phyloP scores from a whole-genome alignment of 345 rosid genomes.

The Triadica sebifera region DNA sequence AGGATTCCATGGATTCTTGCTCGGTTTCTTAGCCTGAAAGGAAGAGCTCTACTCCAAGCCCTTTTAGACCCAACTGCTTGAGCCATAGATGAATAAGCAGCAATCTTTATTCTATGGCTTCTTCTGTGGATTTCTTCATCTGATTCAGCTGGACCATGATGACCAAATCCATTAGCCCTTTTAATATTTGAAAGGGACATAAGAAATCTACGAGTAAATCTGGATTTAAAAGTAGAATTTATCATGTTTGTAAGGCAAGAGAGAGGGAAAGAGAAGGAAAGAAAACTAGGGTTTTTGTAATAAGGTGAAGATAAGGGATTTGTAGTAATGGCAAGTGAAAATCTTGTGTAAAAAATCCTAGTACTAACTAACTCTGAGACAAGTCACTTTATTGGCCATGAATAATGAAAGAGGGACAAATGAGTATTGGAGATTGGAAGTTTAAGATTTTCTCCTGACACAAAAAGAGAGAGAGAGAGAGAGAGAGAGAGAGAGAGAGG shows the following conservation, averaged over 20 bases:
- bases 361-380: slow-evolving; percentile 23
- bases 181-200: slow-evolving; percentile 19
- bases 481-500: too few species aligned
- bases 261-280: neutral
- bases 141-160: neutral
- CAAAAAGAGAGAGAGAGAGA: slow-evolving; percentile 28
- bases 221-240: neutral
- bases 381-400: neutral
- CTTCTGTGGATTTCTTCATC: neutral
- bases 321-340: neutral
- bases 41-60: slow-evolving; percentile 43
- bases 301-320: neutral
- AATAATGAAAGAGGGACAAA: neutral
- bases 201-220: slow-evolving; percentile 33
- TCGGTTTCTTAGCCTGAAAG: slow-evolving; percentile 22
- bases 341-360: neutral
- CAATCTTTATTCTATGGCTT: slow-evolving; percentile 26
- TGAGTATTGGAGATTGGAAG: slow-evolving; percentile 19
- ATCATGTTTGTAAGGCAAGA: neutral
- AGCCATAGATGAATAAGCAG: slow-evolving; percentile 39
- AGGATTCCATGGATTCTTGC: neutral
- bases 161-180: neutral
- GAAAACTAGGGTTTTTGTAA: slow-evolving; percentile 9
- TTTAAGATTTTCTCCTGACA: slow-evolving; percentile 39
- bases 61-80: slow-evolving; percentile 29